phyloP scores from a whole-genome alignment of 495 filamentous ascomycete species.

The Entonaema liquescens region DNA sequence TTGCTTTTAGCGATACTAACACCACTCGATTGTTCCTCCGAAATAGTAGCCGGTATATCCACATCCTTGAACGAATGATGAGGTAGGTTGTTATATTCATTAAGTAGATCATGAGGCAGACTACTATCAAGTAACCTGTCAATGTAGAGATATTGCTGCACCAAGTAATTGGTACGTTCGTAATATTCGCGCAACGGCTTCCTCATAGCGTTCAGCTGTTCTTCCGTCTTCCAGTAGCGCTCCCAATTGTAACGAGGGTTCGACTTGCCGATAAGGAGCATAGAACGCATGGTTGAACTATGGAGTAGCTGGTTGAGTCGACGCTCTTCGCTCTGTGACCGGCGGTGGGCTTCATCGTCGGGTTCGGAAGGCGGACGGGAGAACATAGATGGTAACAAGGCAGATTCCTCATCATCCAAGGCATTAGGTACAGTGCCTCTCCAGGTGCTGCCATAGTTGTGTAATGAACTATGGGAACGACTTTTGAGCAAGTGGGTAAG shows the following conservation, averaged over 20 bases:
- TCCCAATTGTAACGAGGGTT: conserved; percentile 82
- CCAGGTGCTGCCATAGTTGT: conserved; percentile 45
- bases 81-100: conserved; percentile 76
- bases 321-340: conserved; percentile 55
- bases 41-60: conserved; percentile 65
- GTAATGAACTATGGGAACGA: conserved; percentile 40
- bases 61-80: conserved; percentile 53
- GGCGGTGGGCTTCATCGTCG: conserved; percentile 49
- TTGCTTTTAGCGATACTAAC: conserved; percentile 23
- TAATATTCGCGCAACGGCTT: conserved; percentile 81
- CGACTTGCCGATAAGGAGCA: conserved; percentile 78
- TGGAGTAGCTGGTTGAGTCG: conserved; percentile 63
- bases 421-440: conserved; percentile 21
- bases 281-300: conserved; percentile 76
- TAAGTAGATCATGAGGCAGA: conserved; percentile 82
- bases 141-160: conserved; percentile 90
- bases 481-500: conserved; percentile 41
- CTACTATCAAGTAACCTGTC: conserved; percentile 91
- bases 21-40: conserved; percentile 51
- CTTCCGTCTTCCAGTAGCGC: conserved; percentile 74
- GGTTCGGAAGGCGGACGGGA: conserved; percentile 31
- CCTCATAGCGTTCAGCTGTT: conserved; percentile 69
- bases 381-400: conserved; percentile 16
- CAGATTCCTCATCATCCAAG: conserved; percentile 43
- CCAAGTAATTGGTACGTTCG: conserved; percentile 79